A percentile compares a stretch with the other conserved stretches of the same genome.
These are phyloP conservation scores for Xerocomus spinulosus DNA, from an alignment of 768 basidiomycete genomes.

Conservation along the genomic window DNA sequence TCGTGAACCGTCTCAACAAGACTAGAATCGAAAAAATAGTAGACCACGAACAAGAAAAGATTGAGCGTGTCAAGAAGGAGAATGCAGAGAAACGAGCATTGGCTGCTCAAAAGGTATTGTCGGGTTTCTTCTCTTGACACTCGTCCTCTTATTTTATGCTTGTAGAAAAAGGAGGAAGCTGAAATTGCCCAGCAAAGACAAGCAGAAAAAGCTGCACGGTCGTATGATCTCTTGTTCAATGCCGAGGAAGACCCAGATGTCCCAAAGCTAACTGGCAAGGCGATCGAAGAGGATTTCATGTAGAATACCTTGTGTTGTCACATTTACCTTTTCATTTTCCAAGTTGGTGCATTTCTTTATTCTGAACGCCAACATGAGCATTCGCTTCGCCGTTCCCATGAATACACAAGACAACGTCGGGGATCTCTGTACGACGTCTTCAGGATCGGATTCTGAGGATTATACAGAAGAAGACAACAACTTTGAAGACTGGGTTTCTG, in stretches of 20 bases:
- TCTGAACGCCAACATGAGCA: slow-evolving; percentile 24
- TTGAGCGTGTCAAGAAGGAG: slow-evolving; percentile 79
- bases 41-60: slow-evolving; percentile 85
- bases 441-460: slow-evolving; percentile 23
- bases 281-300: slow-evolving; percentile 89
- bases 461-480: slow-evolving; percentile 48
- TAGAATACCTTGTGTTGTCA: slow-evolving; percentile 31
- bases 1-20: slow-evolving; percentile 92
- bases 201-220: slow-evolving; percentile 83
- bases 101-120: slow-evolving; percentile 62
- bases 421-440: slow-evolving; percentile 12
- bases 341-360: too few relatives aligned
- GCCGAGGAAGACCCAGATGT: slow-evolving; percentile 54
- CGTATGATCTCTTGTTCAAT: slow-evolving; percentile 77
- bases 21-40: slow-evolving; percentile 82
- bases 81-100: slow-evolving; percentile 55
- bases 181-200: slow-evolving; percentile 73
- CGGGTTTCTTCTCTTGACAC: not conserved
- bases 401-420: slow-evolving; percentile 8
- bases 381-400: slow-evolving; percentile 23
- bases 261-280: slow-evolving; percentile 57
- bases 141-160: not conserved
- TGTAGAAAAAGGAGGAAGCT: slow-evolving; percentile 72
- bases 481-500: slow-evolving; percentile 80
- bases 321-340: not conserved